phyloP scores from a whole-genome alignment of 2,329 filamentous ascomycete genomes.

The Diplodia mutila region DNA sequence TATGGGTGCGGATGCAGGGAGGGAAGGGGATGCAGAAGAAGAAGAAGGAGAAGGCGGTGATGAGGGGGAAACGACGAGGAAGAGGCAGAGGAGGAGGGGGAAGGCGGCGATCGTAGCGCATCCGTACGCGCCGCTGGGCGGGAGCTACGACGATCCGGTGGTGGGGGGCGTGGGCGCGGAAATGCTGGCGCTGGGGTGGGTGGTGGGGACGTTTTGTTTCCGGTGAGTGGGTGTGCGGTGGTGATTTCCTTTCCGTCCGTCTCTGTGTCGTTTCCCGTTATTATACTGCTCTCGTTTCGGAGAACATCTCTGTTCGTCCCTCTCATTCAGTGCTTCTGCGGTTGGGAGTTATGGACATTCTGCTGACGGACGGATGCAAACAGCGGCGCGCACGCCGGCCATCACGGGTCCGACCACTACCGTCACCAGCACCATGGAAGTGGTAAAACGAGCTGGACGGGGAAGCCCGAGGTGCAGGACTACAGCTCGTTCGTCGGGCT shows the following conservation, averaged over 20 bases:
- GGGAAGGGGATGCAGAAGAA: neutral
- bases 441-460: slow-evolving; percentile 85
- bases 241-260: neutral
- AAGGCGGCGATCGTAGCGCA: slow-evolving; percentile 71
- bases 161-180: slow-evolving; percentile 67
- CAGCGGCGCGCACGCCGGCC: slow-evolving; percentile 70
- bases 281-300: neutral
- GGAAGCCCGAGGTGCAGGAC: slow-evolving; percentile 77
- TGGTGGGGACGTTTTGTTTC: slow-evolving; percentile 92
- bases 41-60: neutral
- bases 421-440: slow-evolving; percentile 38
- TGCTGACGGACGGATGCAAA: neutral
- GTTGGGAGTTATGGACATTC: too few species aligned
- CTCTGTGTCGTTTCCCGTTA: slow-evolving; percentile 17
- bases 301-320: slow-evolving; percentile 2
- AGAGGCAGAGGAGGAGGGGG: slow-evolving; percentile 47
- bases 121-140: slow-evolving; percentile 87
- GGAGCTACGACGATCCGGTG: slow-evolving; percentile 79
- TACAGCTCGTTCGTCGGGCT: slow-evolving; percentile 84
- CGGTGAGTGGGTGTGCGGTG: slow-evolving; percentile 56
- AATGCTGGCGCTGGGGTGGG: slow-evolving; percentile 69
- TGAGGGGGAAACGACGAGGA: neutral
- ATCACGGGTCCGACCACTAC: neutral
- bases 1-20: neutral
- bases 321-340: too few species aligned